Evolutionary conservation across 1,284 basidiomycete genomes (phyloP).

Genomic region (Ustanciosporium gigantosporum): DNA sequence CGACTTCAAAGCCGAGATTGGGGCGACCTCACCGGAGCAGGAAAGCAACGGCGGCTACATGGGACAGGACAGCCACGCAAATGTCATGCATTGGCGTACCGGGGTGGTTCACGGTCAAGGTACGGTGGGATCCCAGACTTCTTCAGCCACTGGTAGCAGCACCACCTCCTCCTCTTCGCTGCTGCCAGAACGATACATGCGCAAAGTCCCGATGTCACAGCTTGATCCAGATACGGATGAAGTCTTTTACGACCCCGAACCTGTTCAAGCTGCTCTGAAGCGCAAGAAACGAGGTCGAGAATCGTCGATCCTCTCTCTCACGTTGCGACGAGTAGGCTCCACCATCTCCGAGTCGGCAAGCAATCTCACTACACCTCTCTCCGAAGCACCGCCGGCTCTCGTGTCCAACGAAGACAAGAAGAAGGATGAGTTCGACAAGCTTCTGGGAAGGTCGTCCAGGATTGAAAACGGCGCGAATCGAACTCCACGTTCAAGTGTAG

Average conservation of each 20-base stretch:
- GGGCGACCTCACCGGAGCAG: constrained; percentile 9
- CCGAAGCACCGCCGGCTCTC: background rate
- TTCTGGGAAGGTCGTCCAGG: no score
- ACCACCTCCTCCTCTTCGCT: constrained; percentile 8
- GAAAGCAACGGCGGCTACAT: constrained; percentile 24
- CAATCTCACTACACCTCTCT: constrained; percentile 2
- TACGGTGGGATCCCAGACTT: constrained; percentile 19
- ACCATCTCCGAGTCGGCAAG: constrained; percentile 32
- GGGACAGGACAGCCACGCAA: constrained; percentile 7
- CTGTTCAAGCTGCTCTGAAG: constrained; percentile 40
- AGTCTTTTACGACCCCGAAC: constrained; percentile 48
- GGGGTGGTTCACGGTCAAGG: constrained; percentile 19
- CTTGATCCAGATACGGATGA: constrained; percentile 51
- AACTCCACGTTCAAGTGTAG: background rate
- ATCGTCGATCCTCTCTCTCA: constrained; percentile 47
- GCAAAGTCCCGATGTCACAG: constrained; percentile 24
- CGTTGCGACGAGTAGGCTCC: constrained; percentile 44
- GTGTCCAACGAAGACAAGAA: no score
- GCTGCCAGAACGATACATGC: constrained; percentile 22
- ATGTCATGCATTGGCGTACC: constrained; percentile 43
- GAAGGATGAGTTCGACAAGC: no score
- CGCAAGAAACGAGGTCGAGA: constrained; percentile 49
- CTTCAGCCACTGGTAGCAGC: constrained; percentile 14
- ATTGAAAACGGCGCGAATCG: no score
- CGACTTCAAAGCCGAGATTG: constrained; percentile 43